Evolutionary conservation across 176 grass and related monocot species (phyloP).

Genomic region (Triticum aestivum): IWGSC_CS_RefSeq_v2.1 NC_057811.1:145302847-145303346

Average conservation of each 20-base stretch:
- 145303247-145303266: not conserved
- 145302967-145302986: conserved; percentile 33
- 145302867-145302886: not conserved
- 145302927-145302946: conserved; percentile 74
- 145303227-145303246: not conserved
- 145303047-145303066: conserved; percentile 95
- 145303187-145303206: not conserved
- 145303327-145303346: not conserved
- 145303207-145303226: not conserved
- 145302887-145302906: not conserved
- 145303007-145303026: not conserved
- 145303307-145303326: not conserved
- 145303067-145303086: conserved; percentile 98
- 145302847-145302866: not conserved
- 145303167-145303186: not conserved
- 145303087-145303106: conserved; percentile 94
- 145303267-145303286: not conserved
- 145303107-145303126: conserved; percentile 95
- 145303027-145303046: conserved; percentile 63
- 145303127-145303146: conserved; percentile 61
- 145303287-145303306: not conserved
- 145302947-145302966: conserved; percentile 63
- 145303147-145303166: not conserved
- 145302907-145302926: not conserved
- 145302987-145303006: conserved; percentile 33